phyloP scores from a whole-genome alignment of 345 rosid species.

The Turnera subulata region DNA sequence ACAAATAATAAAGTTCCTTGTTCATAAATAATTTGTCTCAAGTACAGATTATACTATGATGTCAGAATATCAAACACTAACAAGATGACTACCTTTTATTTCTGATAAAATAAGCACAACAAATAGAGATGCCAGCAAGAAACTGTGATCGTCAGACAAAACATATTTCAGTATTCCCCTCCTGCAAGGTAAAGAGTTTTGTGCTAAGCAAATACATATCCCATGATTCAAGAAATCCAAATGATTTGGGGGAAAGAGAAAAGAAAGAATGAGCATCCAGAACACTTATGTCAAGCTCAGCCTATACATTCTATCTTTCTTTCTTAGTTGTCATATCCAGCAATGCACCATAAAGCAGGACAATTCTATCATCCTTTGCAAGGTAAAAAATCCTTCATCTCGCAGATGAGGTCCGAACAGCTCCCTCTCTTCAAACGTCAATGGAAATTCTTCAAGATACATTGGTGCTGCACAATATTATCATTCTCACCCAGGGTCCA shows the following conservation, averaged over 20 bases:
- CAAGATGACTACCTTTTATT: constrained; percentile 43
- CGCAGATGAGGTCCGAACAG: background rate
- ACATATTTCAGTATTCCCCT: constrained; percentile 36
- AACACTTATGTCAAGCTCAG: background rate
- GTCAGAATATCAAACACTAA: background rate
- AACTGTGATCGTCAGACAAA: constrained; percentile 41
- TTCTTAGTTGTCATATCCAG: background rate
- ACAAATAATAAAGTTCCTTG: constrained; percentile 2
- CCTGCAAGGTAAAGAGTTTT: constrained; percentile 29
- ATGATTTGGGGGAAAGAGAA: too few relatives aligned
- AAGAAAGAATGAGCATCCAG: background rate
- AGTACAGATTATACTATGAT: background rate
- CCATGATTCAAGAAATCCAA: background rate
- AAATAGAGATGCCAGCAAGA: constrained; percentile 44
- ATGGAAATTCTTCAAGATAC: background rate
- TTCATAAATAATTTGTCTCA: too few relatives aligned
- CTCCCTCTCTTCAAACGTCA: background rate
- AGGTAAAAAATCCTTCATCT: background rate
- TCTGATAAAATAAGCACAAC: constrained; percentile 46
- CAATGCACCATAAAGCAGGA: background rate
- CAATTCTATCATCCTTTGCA: too few relatives aligned
- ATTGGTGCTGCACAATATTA: background rate
- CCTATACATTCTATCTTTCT: background rate
- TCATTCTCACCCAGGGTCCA: background rate
- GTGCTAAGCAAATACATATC: constrained; percentile 7